phyloP scores from a whole-genome alignment of 169 alveolate species.

The Condylostoma magnum region DNA sequence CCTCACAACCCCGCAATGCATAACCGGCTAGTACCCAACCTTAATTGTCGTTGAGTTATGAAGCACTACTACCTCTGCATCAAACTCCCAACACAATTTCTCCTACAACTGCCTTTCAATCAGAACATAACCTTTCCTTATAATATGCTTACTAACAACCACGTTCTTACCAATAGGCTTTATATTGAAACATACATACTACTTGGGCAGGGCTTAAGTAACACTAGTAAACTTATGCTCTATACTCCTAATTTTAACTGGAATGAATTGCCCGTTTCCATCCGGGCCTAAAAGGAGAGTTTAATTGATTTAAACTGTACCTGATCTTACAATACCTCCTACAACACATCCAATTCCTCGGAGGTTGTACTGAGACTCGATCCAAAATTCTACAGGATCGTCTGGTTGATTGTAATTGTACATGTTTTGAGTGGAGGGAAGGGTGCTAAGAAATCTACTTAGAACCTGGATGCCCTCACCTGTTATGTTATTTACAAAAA shows the following conservation, averaged over 20 bases:
- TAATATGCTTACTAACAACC: slow-evolving; percentile 48
- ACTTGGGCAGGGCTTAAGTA: slow-evolving; percentile 68
- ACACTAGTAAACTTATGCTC: slow-evolving; percentile 71
- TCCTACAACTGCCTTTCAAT: slow-evolving; percentile 50
- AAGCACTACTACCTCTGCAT: slow-evolving; percentile 72
- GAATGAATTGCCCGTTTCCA: slow-evolving; percentile 53
- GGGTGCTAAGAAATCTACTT: slow-evolving; percentile 52
- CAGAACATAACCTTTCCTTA: slow-evolving; percentile 79
- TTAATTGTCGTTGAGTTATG: slow-evolving; percentile 82
- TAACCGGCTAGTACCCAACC: slow-evolving; percentile 70
- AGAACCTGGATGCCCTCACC: slow-evolving; percentile 73
- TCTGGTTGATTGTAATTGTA: slow-evolving; percentile 41
- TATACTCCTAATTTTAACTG: slow-evolving; percentile 65
- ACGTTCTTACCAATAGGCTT: slow-evolving; percentile 62
- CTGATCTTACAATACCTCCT: slow-evolving; percentile 75
- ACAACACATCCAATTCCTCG: slow-evolving; percentile 82
- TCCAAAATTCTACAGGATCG: slow-evolving; percentile 66
- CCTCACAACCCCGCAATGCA: slow-evolving; percentile 81
- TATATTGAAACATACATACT: slow-evolving; percentile 66
- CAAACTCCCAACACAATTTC: slow-evolving; percentile 66
- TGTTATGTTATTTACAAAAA: slow-evolving; percentile 78
- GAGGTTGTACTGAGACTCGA: slow-evolving; percentile 61
- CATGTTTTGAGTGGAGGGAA: slow-evolving; percentile 48
- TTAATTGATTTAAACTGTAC: slow-evolving; percentile 57
- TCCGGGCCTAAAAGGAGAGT: slow-evolving; percentile 78